These are phyloP conservation scores for Scleromitrula shiraiana DNA, from an alignment of 2,329 filamentous ascomycete genomes.

Conservation along the genomic window DNA sequence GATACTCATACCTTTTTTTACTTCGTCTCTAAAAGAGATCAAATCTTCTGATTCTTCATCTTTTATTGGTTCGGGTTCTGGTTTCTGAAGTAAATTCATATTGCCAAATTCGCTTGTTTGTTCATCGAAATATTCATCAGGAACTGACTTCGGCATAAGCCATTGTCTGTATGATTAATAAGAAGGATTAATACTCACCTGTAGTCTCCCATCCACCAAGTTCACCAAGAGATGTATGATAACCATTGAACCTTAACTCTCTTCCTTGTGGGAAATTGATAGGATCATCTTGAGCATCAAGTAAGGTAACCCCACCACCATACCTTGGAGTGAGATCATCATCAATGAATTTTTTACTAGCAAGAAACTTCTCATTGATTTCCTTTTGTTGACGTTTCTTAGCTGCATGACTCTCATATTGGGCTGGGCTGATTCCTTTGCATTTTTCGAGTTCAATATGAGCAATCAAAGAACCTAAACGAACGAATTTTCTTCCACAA, in stretches of 20 bases:
- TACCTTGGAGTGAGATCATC: not conserved
- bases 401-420: not conserved
- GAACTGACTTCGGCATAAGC: too few relatives aligned
- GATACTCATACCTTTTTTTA: constrained; percentile 4
- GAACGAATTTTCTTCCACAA: constrained; percentile 3
- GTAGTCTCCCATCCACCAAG: constrained; percentile 4
- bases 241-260: not conserved
- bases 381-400: constrained; percentile 3
- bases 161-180: too few relatives aligned
- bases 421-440: not conserved
- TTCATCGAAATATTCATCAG: too few relatives aligned
- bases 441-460: constrained; percentile 9
- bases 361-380: constrained; percentile 5
- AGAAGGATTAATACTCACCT: too few relatives aligned
- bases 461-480: constrained; percentile 6
- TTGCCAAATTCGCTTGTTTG: not conserved
- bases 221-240: not conserved
- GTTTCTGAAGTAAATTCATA: not conserved
- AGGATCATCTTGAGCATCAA: not conserved
- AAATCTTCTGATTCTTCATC: constrained; percentile 11
- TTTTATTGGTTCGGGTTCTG: not conserved
- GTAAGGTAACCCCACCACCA: not conserved
- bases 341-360: not conserved
- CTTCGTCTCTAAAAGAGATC: constrained; percentile 8
- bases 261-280: not conserved